Base-by-base conservation (phyloP, 495 filamentous ascomycete genomes). In the Aspergillus leporis region DNA sequence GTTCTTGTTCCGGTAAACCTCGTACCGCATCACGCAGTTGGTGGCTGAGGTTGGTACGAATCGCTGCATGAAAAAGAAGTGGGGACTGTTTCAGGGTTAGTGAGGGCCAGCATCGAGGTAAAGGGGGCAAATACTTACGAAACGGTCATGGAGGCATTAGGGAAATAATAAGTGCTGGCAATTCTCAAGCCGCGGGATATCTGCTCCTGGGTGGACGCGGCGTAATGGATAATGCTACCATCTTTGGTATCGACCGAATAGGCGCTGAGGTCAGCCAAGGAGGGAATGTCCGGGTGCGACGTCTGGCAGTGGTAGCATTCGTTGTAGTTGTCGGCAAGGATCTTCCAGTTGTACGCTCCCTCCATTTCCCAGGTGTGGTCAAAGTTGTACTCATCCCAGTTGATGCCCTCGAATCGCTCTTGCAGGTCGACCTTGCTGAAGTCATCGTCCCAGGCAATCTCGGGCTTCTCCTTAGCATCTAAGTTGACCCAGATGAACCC, bases 401-500 rank as follows among this genome's bases (percentile, higher is more conserved):
- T 66, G 56, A 75, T 72, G 2, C 69, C 65, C 53, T 71, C 36
- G 61, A 77, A 73, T 2, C 69, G 64, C 0, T 61, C 40, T 61
- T 77, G 72, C 31, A 55, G 53, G 46, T 81, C 75, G 36, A 79
- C 66, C 7, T 60, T 72, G 5, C 64, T 61, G 36, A 74, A 74
- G 46, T 80, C 71, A 4, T 78, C 70, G 9, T 73, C 70, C 78
- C 78, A 83, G 2, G 66, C 54, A 9, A 72, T 63, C 45, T 74
- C 74, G 0, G 79, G 78, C 25, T 64, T 65, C n/a, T 74, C 69
- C 7, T 62, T 58, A 19, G 68, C 74, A 38, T 81, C 77, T 25
- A 83, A 57, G 58, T 83, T 83, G 5, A 83, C 68, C 78, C 78
- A 83, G 53, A 81, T 70, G 60, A 83, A 83, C 0, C 78, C 79